Percentiles rank a stretch among this genome's conserved stretches.
phyloP scores from a whole-genome alignment of 2,329 filamentous ascomycete species.

The Diaporthe aspalathi region DNA sequence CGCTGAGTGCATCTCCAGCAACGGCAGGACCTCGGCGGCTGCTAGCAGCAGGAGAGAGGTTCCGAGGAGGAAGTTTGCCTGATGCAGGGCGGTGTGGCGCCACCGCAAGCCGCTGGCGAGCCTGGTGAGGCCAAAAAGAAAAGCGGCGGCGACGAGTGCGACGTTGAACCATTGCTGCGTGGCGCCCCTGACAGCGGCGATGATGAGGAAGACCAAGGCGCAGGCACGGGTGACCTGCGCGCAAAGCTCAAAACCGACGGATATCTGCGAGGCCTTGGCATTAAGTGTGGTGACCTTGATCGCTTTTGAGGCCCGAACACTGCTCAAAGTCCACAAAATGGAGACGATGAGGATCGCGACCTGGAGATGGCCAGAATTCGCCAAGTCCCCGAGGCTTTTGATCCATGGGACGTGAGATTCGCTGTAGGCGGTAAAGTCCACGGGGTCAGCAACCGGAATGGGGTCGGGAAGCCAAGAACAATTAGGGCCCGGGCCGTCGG shows the following conservation, averaged over 20 bases:
- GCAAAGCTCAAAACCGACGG: slow-evolving; percentile 35
- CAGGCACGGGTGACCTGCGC: slow-evolving; percentile 32
- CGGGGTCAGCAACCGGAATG: not conserved
- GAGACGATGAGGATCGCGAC: slow-evolving; percentile 30
- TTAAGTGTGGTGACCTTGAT: slow-evolving; percentile 5
- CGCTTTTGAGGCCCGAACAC: slow-evolving; percentile 4
- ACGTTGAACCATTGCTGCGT: slow-evolving; percentile 32
- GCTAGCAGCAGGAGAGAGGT: slow-evolving; percentile 33
- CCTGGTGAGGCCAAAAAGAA: slow-evolving; percentile 33
- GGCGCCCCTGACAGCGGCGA: slow-evolving; percentile 29
- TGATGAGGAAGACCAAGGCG: slow-evolving; percentile 30
- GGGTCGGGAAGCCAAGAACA: not conserved
- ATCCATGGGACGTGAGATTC: slow-evolving; percentile 35
- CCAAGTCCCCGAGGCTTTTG: not conserved
- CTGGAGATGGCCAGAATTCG: slow-evolving; percentile 31
- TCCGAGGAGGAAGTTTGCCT: slow-evolving; percentile 36
- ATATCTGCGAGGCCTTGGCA: slow-evolving; percentile 33
- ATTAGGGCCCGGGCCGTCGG: slow-evolving; percentile 15
- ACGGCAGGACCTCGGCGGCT: slow-evolving; percentile 41
- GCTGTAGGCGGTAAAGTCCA: slow-evolving; percentile 4
- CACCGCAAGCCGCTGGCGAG: slow-evolving; percentile 32
- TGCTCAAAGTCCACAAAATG: slow-evolving; percentile 32
- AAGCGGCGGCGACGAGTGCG: slow-evolving; percentile 30
- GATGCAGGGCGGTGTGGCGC: slow-evolving; percentile 39
- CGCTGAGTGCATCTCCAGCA: slow-evolving; percentile 38